phyloP scores from a whole-genome alignment of 2,329 filamentous ascomycete species.

The Colletotrichum sp. region DNA sequence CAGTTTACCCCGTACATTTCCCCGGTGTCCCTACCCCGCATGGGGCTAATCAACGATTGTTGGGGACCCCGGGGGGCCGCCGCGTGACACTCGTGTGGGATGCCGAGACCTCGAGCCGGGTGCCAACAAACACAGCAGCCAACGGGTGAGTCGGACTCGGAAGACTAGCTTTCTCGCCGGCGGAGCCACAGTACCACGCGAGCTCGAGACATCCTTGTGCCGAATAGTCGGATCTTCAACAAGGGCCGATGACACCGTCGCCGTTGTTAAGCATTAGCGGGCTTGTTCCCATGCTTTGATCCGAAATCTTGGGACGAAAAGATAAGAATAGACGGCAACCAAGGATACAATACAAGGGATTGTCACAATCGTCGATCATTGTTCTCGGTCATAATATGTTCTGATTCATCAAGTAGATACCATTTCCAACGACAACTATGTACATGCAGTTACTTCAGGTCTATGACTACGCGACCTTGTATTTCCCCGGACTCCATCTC shows the following conservation, averaged over 20 bases:
- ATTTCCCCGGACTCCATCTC: slow-evolving; percentile 18
- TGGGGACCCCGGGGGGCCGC: not conserved
- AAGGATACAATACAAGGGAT: not conserved
- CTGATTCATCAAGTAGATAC: not conserved
- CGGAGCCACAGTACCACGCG: not conserved
- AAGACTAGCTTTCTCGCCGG: not conserved
- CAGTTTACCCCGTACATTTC: not conserved
- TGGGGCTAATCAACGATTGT: not conserved
- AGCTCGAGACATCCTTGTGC: not conserved
- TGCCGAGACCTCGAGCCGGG: not conserved
- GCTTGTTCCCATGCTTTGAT: not conserved
- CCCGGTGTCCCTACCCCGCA: not conserved
- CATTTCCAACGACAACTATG: not conserved
- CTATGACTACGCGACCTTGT: slow-evolving; percentile 18
- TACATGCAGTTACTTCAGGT: not conserved
- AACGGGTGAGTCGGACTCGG: not conserved
- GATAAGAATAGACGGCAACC: not conserved
- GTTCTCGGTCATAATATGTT: not conserved
- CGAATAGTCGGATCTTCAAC: not conserved
- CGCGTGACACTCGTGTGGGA: not conserved
- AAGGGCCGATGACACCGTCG: not conserved
- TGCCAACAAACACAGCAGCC: not conserved
- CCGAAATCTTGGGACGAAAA: not conserved
- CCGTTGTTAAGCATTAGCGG: not conserved
- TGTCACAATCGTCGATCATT: not conserved